Percentiles rank a stretch among this genome's conserved stretches.
Conservation (phyloP, 2,329 filamentous ascomycete species). For the Zarea fungicola region DNA sequence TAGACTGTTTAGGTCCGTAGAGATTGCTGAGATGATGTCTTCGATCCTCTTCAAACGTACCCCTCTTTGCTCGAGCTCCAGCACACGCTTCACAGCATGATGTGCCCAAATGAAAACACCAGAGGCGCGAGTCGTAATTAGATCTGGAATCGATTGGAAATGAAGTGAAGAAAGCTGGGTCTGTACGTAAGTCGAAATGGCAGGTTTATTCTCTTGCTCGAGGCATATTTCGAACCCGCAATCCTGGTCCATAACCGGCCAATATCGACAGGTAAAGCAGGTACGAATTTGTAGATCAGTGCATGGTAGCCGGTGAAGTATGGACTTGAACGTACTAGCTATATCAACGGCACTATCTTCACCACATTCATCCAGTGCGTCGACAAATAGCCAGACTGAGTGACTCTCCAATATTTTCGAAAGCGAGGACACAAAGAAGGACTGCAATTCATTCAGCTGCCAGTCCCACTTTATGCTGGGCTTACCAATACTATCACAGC, state of each 20-base stretch:
- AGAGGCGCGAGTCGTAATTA: constrained; percentile 22
- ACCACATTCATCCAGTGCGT: constrained; percentile 32
- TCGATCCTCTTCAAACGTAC: constrained; percentile 17
- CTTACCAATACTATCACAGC: constrained; percentile 9
- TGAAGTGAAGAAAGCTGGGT: constrained; percentile 16
- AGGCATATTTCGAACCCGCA: constrained; percentile 21
- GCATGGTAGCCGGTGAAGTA: constrained; percentile 18
- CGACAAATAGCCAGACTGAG: constrained; percentile 26
- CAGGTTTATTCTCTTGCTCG: constrained; percentile 26
- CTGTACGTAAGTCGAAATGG: constrained; percentile 26
- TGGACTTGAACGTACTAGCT: constrained; percentile 17
- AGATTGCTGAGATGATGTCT: constrained; percentile 18
- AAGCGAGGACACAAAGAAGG: constrained; percentile 20
- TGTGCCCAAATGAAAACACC: constrained; percentile 34
- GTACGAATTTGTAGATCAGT: constrained; percentile 19
- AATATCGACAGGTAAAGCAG: constrained; percentile 29
- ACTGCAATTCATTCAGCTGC: constrained; percentile 20
- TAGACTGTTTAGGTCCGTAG: constrained; percentile 20
- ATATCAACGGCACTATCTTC: constrained; percentile 19
- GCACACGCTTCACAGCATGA: constrained; percentile 22
- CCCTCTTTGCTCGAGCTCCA: constrained; percentile 16
- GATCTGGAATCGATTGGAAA: neutral
- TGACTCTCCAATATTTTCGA: constrained; percentile 16
- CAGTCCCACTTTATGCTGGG: constrained; percentile 23
- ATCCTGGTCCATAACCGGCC: constrained; percentile 22